These are phyloP conservation scores for Arxiozyma slooffiae DNA, from an alignment of 1,139 yeast species.

Conservation along the genomic window DNA sequence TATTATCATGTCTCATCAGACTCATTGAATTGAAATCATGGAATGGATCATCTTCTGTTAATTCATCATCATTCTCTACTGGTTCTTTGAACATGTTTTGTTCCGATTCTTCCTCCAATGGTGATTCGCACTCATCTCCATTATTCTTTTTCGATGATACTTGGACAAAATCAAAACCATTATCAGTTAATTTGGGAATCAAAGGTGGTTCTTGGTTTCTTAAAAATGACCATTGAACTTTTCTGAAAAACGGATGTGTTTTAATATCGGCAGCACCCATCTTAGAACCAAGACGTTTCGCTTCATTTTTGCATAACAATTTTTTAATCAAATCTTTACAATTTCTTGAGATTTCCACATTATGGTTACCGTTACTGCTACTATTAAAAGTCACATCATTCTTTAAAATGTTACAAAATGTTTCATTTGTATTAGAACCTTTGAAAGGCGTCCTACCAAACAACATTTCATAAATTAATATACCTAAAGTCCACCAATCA, in stretches of 20 bases:
- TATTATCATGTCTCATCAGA: slow-evolving; percentile 59
- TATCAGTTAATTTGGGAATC: slow-evolving; percentile 73
- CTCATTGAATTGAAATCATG: slow-evolving; percentile 82
- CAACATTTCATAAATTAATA: slow-evolving; percentile 83
- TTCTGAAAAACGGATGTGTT: slow-evolving; percentile 80
- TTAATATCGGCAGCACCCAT: slow-evolving; percentile 94
- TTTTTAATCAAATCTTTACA: slow-evolving; percentile 76
- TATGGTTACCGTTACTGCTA: slow-evolving; percentile 28
- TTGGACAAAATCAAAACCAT: slow-evolving; percentile 36
- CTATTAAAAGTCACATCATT: slow-evolving; percentile 64
- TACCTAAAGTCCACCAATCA: slow-evolving; percentile 99
- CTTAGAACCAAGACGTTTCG: slow-evolving; percentile 76
- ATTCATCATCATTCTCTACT: slow-evolving; percentile 27
- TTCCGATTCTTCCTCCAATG: slow-evolving; percentile 30
- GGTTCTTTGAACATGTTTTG: slow-evolving; percentile 34
- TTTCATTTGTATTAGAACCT: slow-evolving; percentile 77
- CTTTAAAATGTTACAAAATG: slow-evolving; percentile 79
- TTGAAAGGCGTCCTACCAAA: slow-evolving; percentile 94
- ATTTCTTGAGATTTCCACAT: slow-evolving; percentile 46
- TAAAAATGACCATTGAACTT: slow-evolving; percentile 86
- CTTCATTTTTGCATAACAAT: slow-evolving; percentile 76
- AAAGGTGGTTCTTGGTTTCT: slow-evolving; percentile 91
- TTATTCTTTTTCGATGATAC: slow-evolving; percentile 19
- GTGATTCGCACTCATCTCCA: slow-evolving; percentile 10
- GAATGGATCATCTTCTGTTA: slow-evolving; percentile 61